phyloP scores from a whole-genome alignment of 2,329 filamentous ascomycete genomes.

The Fusarium begoniae region DNA sequence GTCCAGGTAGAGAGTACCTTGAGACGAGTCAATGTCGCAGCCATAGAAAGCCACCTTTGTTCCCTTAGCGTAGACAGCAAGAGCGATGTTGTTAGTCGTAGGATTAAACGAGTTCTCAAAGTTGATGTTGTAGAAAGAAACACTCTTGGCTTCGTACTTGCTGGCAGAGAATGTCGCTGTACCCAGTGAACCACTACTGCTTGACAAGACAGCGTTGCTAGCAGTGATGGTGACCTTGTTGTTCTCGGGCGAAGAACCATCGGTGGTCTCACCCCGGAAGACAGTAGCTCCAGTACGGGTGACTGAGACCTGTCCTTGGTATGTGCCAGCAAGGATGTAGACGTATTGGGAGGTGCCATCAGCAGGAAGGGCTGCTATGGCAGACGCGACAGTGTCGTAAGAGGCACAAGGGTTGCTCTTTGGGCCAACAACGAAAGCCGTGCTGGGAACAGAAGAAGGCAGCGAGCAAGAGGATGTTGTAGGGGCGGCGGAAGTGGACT shows the following conservation, averaged over 20 bases:
- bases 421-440: slow-evolving; percentile 52
- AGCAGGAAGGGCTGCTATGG: slow-evolving; percentile 44
- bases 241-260: slow-evolving; percentile 52
- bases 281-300: slow-evolving; percentile 52
- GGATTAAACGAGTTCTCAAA: slow-evolving; percentile 37
- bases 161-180: slow-evolving; percentile 41
- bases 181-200: slow-evolving; percentile 11
- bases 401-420: slow-evolving; percentile 51
- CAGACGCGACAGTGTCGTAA: slow-evolving; percentile 54
- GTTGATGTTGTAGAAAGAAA: slow-evolving; percentile 46
- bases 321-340: slow-evolving; percentile 55
- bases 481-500: neutral
- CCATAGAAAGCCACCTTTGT: slow-evolving; percentile 52
- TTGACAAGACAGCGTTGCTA: slow-evolving; percentile 23
- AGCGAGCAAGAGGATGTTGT: slow-evolving; percentile 8
- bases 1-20: slow-evolving; percentile 35
- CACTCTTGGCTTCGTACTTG: slow-evolving; percentile 43
- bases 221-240: slow-evolving; percentile 65
- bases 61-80: slow-evolving; percentile 45
- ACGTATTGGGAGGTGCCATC: slow-evolving; percentile 51
- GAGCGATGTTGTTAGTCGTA: slow-evolving; percentile 24
- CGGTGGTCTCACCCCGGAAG: slow-evolving; percentile 58
- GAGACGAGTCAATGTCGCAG: slow-evolving; percentile 44
- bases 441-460: slow-evolving; percentile 34
- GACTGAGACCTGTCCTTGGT: slow-evolving; percentile 53